These are phyloP conservation scores for Fusarium nodosum DNA, from an alignment of 2,329 filamentous ascomycete genomes.

Conservation along the genomic window DNA sequence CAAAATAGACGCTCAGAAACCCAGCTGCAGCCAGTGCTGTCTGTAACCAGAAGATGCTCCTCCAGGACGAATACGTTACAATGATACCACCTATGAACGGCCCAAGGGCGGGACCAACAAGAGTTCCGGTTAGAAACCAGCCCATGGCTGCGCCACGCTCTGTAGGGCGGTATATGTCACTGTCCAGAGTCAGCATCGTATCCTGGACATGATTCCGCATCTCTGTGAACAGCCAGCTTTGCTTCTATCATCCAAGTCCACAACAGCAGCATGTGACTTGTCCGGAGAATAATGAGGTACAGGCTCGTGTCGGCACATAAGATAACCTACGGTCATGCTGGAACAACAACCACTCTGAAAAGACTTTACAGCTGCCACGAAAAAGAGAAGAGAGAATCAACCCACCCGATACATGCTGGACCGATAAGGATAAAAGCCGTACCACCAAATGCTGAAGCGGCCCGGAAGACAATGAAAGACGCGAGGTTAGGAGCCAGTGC, in stretches of 20 bases:
- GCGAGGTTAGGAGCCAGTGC: constrained; percentile 78
- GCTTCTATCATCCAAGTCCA: not conserved
- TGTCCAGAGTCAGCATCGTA: constrained; percentile 43
- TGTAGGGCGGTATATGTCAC: constrained; percentile 73
- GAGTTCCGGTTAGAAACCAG: constrained; percentile 78
- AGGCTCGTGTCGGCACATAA: not conserved
- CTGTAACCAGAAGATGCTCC: constrained; percentile 83
- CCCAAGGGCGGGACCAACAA: constrained; percentile 79
- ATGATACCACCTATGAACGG: constrained; percentile 82
- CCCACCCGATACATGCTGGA: constrained; percentile 73
- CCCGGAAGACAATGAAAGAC: constrained; percentile 79
- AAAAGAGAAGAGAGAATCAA: constrained; percentile 36
- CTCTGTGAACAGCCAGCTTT: not conserved
- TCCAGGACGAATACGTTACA: constrained; percentile 80
- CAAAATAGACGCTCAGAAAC: constrained; percentile 70
- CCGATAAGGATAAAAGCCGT: constrained; percentile 81
- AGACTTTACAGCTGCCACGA: not conserved
- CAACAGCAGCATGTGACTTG: not conserved
- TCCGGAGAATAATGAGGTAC: not conserved
- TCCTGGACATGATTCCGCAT: not conserved
- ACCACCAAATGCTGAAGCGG: constrained; percentile 80
- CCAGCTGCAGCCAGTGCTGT: constrained; percentile 74
- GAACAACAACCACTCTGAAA: not conserved
- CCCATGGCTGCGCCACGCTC: constrained; percentile 79
- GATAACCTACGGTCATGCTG: not conserved